These are phyloP conservation scores for Aureobasidium zeae DNA, from an alignment of 2,329 filamentous ascomycete genomes.

Conservation along the genomic window DNA sequence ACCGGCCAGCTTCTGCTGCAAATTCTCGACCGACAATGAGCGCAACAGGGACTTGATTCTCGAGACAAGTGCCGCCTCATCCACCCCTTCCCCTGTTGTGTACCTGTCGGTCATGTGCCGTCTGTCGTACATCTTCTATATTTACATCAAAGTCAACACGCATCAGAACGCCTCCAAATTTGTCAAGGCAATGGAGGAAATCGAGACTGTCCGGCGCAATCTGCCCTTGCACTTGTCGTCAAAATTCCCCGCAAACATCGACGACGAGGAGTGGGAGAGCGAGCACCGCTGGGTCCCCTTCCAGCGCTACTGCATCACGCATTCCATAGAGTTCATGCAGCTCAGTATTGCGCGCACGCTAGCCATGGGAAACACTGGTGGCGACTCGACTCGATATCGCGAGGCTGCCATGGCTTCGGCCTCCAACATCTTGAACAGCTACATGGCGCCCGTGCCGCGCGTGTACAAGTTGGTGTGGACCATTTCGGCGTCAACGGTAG, in stretches of 20 bases:
- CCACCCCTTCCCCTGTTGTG: slow-evolving; percentile 8
- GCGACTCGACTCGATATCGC: slow-evolving; percentile 4
- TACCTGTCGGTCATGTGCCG: slow-evolving; percentile 12
- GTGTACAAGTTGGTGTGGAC: slow-evolving; percentile 14
- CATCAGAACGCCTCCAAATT: slow-evolving; percentile 11
- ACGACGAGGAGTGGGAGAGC: slow-evolving; percentile 14
- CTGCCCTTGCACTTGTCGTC: slow-evolving; percentile 11
- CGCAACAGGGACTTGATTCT: slow-evolving; percentile 2
- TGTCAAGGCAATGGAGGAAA: slow-evolving; percentile 14
- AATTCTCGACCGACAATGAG: slow-evolving; percentile 3
- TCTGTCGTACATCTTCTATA: slow-evolving; percentile 16
- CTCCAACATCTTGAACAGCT: neutral
- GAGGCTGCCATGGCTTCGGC: slow-evolving; percentile 6
- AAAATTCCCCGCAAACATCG: slow-evolving; percentile 12
- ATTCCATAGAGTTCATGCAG: neutral
- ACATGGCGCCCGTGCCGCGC: neutral
- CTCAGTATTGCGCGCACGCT: slow-evolving; percentile 11
- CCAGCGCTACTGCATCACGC: slow-evolving; percentile 7
- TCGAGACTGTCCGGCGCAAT: slow-evolving; percentile 11
- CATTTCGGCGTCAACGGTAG: slow-evolving; percentile 9
- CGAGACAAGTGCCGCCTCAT: neutral
- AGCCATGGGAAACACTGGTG: slow-evolving; percentile 8
- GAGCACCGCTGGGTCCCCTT: slow-evolving; percentile 8
- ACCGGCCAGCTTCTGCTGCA: slow-evolving; percentile 14
- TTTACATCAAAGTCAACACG: slow-evolving; percentile 15